These are phyloP conservation scores for Paramecium octaurelia DNA, from an alignment of 73 alveolate genomes.

Conservation along the genomic window DNA sequence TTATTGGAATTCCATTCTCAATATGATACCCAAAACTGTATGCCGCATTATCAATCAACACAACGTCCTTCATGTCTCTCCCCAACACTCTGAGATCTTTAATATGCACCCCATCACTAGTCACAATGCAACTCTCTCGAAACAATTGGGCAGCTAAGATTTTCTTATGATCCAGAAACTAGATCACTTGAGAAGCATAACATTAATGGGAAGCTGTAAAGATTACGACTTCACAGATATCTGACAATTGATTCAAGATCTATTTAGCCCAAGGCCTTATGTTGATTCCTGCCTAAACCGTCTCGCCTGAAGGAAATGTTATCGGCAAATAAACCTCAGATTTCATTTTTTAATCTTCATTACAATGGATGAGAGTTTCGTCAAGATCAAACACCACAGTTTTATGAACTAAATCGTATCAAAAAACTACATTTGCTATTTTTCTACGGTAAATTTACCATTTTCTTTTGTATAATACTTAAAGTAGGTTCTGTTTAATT, in stretches of 20 bases:
- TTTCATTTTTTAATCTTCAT: constrained; percentile 22
- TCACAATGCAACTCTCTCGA: constrained; percentile 67
- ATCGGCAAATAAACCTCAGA: constrained; percentile 41
- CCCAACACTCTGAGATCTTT: constrained; percentile 68
- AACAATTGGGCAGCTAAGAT: constrained; percentile 64
- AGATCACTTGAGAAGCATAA: constrained; percentile 68
- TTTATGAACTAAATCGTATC: neutral
- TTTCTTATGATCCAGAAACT: constrained; percentile 62
- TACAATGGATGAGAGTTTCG: constrained; percentile 58
- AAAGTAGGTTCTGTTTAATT: neutral
- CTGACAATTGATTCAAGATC: neutral
- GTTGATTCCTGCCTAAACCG: constrained; percentile 54
- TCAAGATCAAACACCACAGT: constrained; percentile 53
- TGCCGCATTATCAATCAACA: constrained; percentile 88
- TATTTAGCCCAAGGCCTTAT: constrained; percentile 49
- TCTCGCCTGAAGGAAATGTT: constrained; percentile 1
- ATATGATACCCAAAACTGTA: constrained; percentile 79
- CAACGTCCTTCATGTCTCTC: constrained; percentile 70
- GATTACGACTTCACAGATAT: constrained; percentile 69
- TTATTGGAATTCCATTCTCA: constrained; percentile 89
- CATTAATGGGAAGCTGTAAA: constrained; percentile 69
- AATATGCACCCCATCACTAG: constrained; percentile 69
- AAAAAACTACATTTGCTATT: neutral
- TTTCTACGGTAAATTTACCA: neutral
- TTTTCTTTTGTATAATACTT: neutral